Evolutionary conservation across 2,329 filamentous ascomycete genomes (phyloP).

Genomic region (Alternaria gaisen): DNA sequence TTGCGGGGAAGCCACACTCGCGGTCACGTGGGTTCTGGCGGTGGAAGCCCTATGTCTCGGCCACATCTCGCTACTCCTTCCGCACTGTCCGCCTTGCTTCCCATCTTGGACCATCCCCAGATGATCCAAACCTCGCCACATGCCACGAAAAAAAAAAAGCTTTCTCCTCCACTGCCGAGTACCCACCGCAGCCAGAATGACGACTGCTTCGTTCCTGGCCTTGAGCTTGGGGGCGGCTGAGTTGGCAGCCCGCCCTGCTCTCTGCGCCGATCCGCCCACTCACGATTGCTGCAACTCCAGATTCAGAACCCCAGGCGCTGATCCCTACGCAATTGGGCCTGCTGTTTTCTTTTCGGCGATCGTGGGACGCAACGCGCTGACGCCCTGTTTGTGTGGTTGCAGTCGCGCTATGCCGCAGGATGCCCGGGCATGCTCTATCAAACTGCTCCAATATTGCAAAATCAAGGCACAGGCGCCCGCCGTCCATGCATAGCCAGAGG

Average conservation of each 20-base stretch:
- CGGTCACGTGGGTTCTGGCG: constrained; percentile 9
- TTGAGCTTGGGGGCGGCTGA: constrained; percentile 8
- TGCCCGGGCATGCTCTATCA: no score
- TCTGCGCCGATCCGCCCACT: constrained; percentile 11
- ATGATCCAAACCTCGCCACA: constrained; percentile 4
- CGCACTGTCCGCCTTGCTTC: constrained; percentile 8
- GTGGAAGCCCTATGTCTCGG: constrained; percentile 1
- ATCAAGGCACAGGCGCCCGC: constrained; percentile 1
- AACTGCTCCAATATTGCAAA: background rate
- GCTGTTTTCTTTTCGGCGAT: constrained; percentile 20
- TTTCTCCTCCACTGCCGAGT: constrained; percentile 10
- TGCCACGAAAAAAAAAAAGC: constrained; percentile 16
- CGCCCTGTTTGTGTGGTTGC: constrained; percentile 7
- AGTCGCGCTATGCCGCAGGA: background rate
- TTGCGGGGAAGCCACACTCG: constrained; percentile 27
- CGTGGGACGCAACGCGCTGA: constrained; percentile 15
- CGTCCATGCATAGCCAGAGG: background rate
- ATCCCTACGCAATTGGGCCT: constrained; percentile 31
- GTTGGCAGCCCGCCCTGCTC: constrained; percentile 10
- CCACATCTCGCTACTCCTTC: constrained; percentile 12
- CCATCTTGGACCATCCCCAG: constrained; percentile 6
- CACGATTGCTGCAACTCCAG: constrained; percentile 15
- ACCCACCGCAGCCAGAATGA: constrained; percentile 11
- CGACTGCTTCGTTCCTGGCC: constrained; percentile 15
- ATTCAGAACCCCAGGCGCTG: constrained; percentile 29